These are phyloP conservation scores for Ceratonia siliqua DNA, from an alignment of 306 rosid genomes.

Conservation along the genomic window DNA sequence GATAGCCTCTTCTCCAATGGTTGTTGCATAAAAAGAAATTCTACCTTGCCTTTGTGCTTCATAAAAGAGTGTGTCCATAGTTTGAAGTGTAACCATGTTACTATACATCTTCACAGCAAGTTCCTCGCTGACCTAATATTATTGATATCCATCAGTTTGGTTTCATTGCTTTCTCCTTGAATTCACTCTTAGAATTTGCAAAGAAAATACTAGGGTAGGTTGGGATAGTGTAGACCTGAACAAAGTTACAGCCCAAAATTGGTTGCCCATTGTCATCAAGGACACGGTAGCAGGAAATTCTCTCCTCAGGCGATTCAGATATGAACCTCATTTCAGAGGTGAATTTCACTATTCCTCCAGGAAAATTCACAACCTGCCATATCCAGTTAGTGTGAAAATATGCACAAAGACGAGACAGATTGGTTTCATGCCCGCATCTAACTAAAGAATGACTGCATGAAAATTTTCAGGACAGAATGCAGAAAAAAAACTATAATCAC, in stretches of 20 bases:
- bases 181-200: not conserved
- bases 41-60: conserved; percentile 83
- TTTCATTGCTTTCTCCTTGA: not conserved
- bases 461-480: not conserved
- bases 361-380: conserved; percentile 63
- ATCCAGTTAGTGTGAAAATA: conserved; percentile 18
- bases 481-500: conserved; percentile 44
- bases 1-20: conserved; percentile 68
- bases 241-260: conserved; percentile 31
- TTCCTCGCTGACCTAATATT: conserved; percentile 46
- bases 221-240: conserved; percentile 39
- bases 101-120: conserved; percentile 53
- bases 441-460: not conserved
- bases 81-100: conserved; percentile 60
- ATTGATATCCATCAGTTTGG: not conserved
- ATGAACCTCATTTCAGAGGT: conserved; percentile 59
- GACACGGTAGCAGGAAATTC: conserved; percentile 68
- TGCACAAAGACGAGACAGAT: not conserved
- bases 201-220: not conserved
- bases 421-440: not conserved
- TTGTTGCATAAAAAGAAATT: conserved; percentile 61
- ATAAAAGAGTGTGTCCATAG: conserved; percentile 64
- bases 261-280: conserved; percentile 70
- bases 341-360: conserved; percentile 73
- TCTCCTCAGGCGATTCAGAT: conserved; percentile 51